Percentiles rank a stretch among this genome's conserved stretches.
Evolutionary conservation across 139 green algal species (phyloP).

Genomic region (Picochlorum costavermella): DNA sequence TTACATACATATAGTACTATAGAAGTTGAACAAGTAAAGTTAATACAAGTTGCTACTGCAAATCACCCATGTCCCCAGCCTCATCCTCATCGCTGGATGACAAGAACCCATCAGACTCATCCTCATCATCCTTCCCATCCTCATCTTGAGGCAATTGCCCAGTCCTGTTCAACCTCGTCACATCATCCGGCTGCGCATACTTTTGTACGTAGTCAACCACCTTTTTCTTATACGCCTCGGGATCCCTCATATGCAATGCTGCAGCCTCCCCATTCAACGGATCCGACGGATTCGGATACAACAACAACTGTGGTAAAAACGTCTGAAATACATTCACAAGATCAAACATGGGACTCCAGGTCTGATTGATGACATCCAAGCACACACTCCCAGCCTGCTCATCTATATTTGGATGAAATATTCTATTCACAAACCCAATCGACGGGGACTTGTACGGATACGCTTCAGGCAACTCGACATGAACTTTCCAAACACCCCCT

Average conservation of each 20-base stretch:
- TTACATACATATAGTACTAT: neutral
- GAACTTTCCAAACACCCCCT: slow-evolving; percentile 86
- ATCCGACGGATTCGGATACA: slow-evolving; percentile 97
- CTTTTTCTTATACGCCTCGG: slow-evolving; percentile 79
- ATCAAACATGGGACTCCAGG: slow-evolving; percentile 99
- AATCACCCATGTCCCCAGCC: neutral
- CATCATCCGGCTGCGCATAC: slow-evolving; percentile 52
- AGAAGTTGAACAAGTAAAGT: neutral
- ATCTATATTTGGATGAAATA: slow-evolving; percentile 98
- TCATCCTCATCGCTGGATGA: slow-evolving; percentile 8
- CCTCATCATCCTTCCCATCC: slow-evolving; percentile 13
- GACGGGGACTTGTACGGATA: slow-evolving; percentile 87
- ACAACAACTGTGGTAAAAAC: slow-evolving; percentile 95
- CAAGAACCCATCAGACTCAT: slow-evolving; percentile 9
- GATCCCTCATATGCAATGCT: slow-evolving; percentile 93
- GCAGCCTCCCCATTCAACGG: slow-evolving; percentile 97
- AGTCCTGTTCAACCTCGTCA: slow-evolving; percentile 12
- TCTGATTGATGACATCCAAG: slow-evolving; percentile 99
- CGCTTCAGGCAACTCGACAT: slow-evolving; percentile 91
- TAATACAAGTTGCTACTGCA: neutral
- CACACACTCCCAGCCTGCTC: slow-evolving; percentile 88
- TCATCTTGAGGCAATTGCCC: slow-evolving; percentile 11
- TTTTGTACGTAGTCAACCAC: slow-evolving; percentile 65
- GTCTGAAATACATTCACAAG: slow-evolving; percentile 99
- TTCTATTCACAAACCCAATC: slow-evolving; percentile 97